Conservation (phyloP, 2,329 filamentous ascomycete genomes). For the Diaporthe vexans region DNA sequence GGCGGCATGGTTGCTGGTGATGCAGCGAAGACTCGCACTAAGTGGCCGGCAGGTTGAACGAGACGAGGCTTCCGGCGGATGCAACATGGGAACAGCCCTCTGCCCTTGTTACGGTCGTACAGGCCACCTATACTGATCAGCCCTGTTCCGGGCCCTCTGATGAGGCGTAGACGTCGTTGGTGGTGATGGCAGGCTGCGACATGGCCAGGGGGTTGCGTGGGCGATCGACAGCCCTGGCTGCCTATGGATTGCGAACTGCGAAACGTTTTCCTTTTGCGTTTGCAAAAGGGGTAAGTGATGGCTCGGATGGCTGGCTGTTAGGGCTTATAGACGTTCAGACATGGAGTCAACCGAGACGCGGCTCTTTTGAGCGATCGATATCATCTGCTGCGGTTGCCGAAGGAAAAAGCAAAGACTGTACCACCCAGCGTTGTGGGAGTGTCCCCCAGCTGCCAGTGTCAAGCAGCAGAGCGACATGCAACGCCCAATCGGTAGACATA, state of each 20-base stretch:
- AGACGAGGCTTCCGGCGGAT: conserved; percentile 17
- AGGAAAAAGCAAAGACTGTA: conserved; percentile 30
- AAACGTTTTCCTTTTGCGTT: conserved; percentile 9
- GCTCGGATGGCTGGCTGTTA: conserved; percentile 13
- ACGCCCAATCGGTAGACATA: conserved; percentile 26
- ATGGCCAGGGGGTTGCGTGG: background rate
- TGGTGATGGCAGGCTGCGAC: conserved; percentile 8
- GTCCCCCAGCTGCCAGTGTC: conserved; percentile 2
- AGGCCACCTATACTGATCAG: conserved; percentile 7
- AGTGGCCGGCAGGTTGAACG: conserved; percentile 16
- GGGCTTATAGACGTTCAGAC: conserved; percentile 22
- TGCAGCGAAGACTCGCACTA: conserved; percentile 19
- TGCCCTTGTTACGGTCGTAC: background rate
- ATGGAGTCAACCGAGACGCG: conserved; percentile 35
- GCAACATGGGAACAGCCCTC: background rate
- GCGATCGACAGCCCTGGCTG: background rate
- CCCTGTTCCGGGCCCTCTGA: background rate
- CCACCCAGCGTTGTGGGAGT: conserved; percentile 5
- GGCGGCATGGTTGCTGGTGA: conserved; percentile 7
- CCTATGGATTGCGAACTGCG: conserved; percentile 8
- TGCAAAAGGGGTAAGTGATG: background rate
- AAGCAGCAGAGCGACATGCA: conserved; percentile 18
- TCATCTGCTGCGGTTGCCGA: background rate
- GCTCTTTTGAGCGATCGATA: conserved; percentile 24
- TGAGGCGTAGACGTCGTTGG: background rate